phyloP scores from a whole-genome alignment of 2,329 filamentous ascomycete species.

The Bipolaris zeicola region DNA sequence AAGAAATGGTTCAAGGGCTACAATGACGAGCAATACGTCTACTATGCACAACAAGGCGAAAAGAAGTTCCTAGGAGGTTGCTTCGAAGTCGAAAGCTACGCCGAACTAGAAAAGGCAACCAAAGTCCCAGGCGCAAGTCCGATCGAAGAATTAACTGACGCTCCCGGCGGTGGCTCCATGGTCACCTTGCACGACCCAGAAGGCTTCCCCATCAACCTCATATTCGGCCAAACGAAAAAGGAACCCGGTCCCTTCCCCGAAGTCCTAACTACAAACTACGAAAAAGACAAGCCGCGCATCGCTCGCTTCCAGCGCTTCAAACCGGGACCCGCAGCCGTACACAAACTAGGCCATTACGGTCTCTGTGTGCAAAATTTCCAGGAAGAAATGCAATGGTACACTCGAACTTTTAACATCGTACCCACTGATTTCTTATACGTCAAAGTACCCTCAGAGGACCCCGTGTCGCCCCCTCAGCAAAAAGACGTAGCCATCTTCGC shows the following conservation, averaged over 20 bases:
- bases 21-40: slow-evolving; percentile 64
- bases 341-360: slow-evolving; percentile 59
- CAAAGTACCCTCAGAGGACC: not conserved
- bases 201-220: slow-evolving; percentile 63
- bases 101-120: slow-evolving; percentile 58
- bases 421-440: slow-evolving; percentile 55
- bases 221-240: slow-evolving; percentile 59
- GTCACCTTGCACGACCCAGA: slow-evolving; percentile 57
- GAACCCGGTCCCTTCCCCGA: slow-evolving; percentile 55
- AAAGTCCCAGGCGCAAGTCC: slow-evolving; percentile 56
- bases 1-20: slow-evolving; percentile 66
- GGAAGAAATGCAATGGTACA: slow-evolving; percentile 52
- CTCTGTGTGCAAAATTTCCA: slow-evolving; percentile 49
- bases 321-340: slow-evolving; percentile 56
- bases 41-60: slow-evolving; percentile 59
- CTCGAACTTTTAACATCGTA: slow-evolving; percentile 54
- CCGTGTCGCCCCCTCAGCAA: slow-evolving; percentile 2
- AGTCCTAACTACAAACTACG: slow-evolving; percentile 55
- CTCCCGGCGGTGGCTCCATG: slow-evolving; percentile 60
- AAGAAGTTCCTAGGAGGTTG: slow-evolving; percentile 63
- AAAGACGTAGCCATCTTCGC: slow-evolving; percentile 57
- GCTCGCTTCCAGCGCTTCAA: slow-evolving; percentile 61
- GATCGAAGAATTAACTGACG: slow-evolving; percentile 57
- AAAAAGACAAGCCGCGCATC: slow-evolving; percentile 51
- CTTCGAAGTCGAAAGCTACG: slow-evolving; percentile 62